A percentile compares a stretch with the other conserved stretches of the same genome.
phyloP scores from a whole-genome alignment of 257 asterid genomes.

The Solanum habrochaites region DNA sequence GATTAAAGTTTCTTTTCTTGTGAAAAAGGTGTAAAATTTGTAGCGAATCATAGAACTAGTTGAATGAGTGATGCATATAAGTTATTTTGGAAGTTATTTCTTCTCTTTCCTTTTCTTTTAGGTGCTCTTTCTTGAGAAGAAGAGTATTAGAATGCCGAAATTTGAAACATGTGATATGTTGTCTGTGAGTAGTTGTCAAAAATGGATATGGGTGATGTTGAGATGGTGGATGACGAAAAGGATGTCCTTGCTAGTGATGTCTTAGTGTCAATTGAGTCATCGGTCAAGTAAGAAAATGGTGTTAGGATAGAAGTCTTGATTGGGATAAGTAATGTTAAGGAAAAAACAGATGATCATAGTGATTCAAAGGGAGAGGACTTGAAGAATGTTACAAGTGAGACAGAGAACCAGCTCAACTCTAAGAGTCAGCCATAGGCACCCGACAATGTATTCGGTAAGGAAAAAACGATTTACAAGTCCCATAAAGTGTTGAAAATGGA shows the following conservation, averaged over 20 bases:
- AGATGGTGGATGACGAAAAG: constrained; percentile 35
- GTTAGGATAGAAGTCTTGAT: no score
- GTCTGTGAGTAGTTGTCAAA: not conserved
- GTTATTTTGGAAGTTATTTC: not conserved
- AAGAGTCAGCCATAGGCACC: not conserved
- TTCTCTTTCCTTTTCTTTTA: not conserved
- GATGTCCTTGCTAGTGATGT: constrained; percentile 1
- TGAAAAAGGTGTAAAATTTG: not conserved
- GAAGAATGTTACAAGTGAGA: constrained; percentile 2
- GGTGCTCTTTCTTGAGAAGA: not conserved
- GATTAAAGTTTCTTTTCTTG: not conserved
- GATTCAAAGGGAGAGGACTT: not conserved
- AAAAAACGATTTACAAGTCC: no score
- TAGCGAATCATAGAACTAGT: not conserved
- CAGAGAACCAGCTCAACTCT: constrained; percentile 2
- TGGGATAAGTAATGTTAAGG: no score
- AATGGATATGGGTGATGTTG: constrained; percentile 24
- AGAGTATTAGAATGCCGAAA: not conserved
- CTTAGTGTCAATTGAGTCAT: not conserved
- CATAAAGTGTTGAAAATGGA: no score
- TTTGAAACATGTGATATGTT: not conserved
- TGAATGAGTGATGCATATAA: not conserved
- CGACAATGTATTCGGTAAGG: not conserved
- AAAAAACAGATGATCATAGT: no score
- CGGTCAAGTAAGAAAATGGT: not conserved